A percentile compares a stretch with the other conserved stretches of the same genome.
Conservation (phyloP, 345 rosid genomes). For the Pelargonium nanum region DNA sequence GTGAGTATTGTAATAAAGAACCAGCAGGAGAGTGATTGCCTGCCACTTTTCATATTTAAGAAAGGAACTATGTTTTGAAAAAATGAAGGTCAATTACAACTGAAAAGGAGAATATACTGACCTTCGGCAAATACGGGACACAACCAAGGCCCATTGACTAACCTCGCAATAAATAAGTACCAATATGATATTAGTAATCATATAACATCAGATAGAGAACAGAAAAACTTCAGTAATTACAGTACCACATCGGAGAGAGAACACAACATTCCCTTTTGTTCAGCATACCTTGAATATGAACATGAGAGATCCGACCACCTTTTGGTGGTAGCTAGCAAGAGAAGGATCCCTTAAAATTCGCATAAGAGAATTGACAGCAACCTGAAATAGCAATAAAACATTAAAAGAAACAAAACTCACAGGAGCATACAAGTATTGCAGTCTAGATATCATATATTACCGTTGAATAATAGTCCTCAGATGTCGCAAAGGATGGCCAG, state of each 20-base stretch:
- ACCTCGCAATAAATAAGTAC: constrained; percentile 37
- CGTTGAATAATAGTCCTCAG: constrained; percentile 93
- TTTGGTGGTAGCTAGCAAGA: constrained; percentile 88
- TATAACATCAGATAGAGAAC: background rate
- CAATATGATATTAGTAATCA: background rate
- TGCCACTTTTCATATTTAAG: no score
- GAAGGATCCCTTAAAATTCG: constrained; percentile 96
- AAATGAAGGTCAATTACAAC: background rate
- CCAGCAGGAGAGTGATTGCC: no score
- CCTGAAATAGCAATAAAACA: constrained; percentile 33
- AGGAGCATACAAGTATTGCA: constrained; percentile 9
- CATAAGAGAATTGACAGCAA: constrained; percentile 95
- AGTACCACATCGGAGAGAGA: background rate
- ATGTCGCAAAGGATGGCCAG: constrained; percentile 87
- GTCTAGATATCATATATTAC: constrained; percentile 28
- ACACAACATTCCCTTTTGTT: background rate
- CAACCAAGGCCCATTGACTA: constrained; percentile 97
- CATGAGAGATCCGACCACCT: constrained; percentile 96
- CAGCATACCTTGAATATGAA: constrained; percentile 91
- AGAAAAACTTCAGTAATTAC: background rate
- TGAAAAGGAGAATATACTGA: constrained; percentile 18
- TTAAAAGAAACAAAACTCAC: constrained; percentile 11
- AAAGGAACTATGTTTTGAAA: no score
- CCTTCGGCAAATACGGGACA: constrained; percentile 96
- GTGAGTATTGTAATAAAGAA: no score